These are phyloP conservation scores for Petunia axillaris DNA, from an alignment of 257 asterid species.

Conservation along the genomic window DNA sequence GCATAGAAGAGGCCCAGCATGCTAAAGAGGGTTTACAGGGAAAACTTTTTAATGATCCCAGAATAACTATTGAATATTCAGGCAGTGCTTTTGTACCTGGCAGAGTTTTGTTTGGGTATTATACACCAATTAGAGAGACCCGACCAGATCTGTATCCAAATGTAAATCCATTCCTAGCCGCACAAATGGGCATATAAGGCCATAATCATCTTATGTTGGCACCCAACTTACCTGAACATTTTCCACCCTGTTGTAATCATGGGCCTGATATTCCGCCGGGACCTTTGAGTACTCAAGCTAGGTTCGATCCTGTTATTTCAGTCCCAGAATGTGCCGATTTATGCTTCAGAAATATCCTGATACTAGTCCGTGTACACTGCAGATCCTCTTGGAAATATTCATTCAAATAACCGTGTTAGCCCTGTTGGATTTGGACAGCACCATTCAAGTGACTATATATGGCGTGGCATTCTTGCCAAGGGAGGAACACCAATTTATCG, in stretches of 20 bases:
- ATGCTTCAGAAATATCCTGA: conserved; percentile 50
- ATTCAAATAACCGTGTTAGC: conserved; percentile 31
- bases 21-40: conserved; percentile 99
- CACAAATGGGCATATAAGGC: conserved; percentile 67
- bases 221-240: conserved; percentile 50
- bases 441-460: conserved; percentile 61
- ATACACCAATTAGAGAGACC: conserved; percentile 60
- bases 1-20: conserved; percentile 89
- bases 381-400: conserved; percentile 40
- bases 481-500: conserved; percentile 92
- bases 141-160: conserved; percentile 37
- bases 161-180: conserved; percentile 61
- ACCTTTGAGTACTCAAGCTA: conserved; percentile 59
- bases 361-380: conserved; percentile 48
- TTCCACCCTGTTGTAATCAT: conserved; percentile 53
- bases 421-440: conserved; percentile 47
- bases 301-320: conserved; percentile 53
- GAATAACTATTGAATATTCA: conserved; percentile 75
- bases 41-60: conserved; percentile 84
- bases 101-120: conserved; percentile 41
- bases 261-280: conserved; percentile 60
- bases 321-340: conserved; percentile 53
- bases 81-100: conserved; percentile 54
- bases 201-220: conserved; percentile 56
- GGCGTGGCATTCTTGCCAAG: conserved; percentile 94